phyloP scores from a whole-genome alignment of 1,284 basidiomycete species.

The Athelia psychrophila region DNA sequence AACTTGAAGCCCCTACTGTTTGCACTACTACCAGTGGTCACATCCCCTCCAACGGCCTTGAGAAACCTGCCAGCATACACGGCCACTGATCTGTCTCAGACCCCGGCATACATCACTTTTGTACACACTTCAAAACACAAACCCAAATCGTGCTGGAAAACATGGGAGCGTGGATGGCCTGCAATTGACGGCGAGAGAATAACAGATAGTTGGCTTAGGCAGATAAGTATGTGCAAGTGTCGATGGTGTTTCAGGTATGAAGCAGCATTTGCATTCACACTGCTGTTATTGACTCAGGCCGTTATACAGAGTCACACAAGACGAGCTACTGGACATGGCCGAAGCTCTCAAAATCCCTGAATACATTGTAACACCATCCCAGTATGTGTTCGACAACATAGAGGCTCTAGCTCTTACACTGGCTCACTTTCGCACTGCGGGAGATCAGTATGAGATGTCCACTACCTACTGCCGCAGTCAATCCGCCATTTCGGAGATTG shows the following conservation, averaged over 20 bases:
- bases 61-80: not conserved
- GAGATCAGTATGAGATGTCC: not conserved
- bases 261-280: no score
- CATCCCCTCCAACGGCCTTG: not conserved
- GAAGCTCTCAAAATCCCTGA: not conserved
- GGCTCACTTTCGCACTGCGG: slow-evolving; percentile 3
- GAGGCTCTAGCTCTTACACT: not conserved
- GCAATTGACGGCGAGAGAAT: no score
- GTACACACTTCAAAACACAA: no score
- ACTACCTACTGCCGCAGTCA: slow-evolving; percentile 8
- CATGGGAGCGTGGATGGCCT: no score
- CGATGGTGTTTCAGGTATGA: no score
- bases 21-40: not conserved
- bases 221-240: no score
- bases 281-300: not conserved
- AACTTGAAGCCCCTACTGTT: not conserved
- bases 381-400: not conserved
- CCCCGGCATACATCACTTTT: no score
- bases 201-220: no score
- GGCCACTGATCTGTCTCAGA: not conserved
- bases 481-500: slow-evolving; percentile 12
- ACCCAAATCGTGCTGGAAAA: no score
- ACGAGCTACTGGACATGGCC: slow-evolving; percentile 1
- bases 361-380: not conserved
- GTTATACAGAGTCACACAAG: not conserved